Conservation (phyloP, 164 flowering plant genomes). For the Umbilicus rupestris region DNA sequence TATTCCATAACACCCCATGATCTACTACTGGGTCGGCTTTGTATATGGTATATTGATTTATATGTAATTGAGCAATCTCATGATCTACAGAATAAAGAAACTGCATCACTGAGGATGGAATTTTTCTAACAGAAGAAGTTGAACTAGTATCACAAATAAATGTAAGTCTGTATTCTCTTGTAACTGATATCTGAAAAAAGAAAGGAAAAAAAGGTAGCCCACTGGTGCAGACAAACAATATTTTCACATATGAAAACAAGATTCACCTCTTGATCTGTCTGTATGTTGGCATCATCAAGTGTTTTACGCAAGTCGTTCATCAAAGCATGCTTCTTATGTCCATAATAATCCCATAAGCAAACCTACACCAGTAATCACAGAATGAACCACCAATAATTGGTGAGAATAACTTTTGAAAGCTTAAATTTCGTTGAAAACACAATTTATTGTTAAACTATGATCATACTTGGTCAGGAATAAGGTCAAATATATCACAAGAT, state of each 20-base stretch:
- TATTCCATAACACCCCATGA: too few relatives aligned
- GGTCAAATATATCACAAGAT: constrained; percentile 76
- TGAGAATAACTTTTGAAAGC: not conserved
- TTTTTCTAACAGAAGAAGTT: too few relatives aligned
- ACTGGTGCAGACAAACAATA: too few relatives aligned
- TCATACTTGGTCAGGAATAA: constrained; percentile 63
- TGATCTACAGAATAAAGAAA: too few relatives aligned
- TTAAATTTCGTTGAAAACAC: constrained; percentile 8
- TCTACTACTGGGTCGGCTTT: too few relatives aligned
- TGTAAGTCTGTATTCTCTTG: too few relatives aligned
- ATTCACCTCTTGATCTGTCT: constrained; percentile 81
- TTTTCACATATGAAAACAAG: not conserved
- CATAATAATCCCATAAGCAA: constrained; percentile 82
- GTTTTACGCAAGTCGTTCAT: constrained; percentile 84
- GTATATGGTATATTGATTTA: too few relatives aligned
- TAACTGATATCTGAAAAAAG: too few relatives aligned
- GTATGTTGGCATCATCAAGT: constrained; percentile 75
- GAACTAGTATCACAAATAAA: too few relatives aligned
- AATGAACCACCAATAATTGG: not conserved
- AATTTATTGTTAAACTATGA: not conserved
- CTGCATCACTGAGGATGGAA: too few relatives aligned
- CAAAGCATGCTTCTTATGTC: constrained; percentile 71
- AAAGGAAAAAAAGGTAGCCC: too few relatives aligned
- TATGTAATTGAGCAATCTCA: too few relatives aligned
- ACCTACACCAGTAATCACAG: constrained; percentile 30